Evolutionary conservation across 352 stramenopile species (phyloP).

Genomic region (Globisporangium camurandrum): DNA sequence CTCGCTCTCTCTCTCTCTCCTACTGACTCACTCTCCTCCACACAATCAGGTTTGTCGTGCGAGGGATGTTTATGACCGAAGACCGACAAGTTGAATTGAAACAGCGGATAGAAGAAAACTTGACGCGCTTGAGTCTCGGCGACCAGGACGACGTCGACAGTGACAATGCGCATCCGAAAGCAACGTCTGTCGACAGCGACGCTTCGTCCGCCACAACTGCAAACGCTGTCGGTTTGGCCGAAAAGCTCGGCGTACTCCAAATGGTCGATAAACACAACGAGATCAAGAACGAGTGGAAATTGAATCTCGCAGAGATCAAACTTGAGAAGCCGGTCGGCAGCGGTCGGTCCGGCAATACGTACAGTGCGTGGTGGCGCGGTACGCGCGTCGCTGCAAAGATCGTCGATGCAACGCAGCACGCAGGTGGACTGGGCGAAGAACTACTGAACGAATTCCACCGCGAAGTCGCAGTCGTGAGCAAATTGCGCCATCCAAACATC

Average conservation of each 20-base stretch:
- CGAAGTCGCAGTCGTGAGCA: conserved; percentile 79
- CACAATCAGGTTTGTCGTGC: conserved; percentile 60
- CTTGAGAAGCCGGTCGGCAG: conserved; percentile 61
- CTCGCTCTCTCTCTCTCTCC: neutral
- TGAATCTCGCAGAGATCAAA: conserved; percentile 66
- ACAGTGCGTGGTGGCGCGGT: conserved; percentile 72
- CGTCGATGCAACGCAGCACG: conserved; percentile 68
- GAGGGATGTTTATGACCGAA: conserved; percentile 73
- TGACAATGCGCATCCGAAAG: too few species aligned
- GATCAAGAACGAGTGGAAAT: conserved; percentile 77
- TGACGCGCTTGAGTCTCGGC: conserved; percentile 46
- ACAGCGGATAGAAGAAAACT: conserved; percentile 64
- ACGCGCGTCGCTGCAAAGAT: conserved; percentile 77
- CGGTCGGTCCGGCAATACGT: conserved; percentile 72
- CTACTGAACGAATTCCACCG: conserved; percentile 83
- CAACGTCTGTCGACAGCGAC: neutral
- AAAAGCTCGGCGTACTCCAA: conserved; percentile 63
- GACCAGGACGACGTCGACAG: conserved; percentile 32
- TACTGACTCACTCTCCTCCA: neutral
- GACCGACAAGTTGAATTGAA: conserved; percentile 69
- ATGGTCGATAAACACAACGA: conserved; percentile 86
- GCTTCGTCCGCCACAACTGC: conserved; percentile 15
- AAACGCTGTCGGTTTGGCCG: conserved; percentile 49
- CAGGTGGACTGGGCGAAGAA: conserved; percentile 55
- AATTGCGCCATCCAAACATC: conserved; percentile 81